Evolutionary conservation across 345 rosid genomes (phyloP).

Genomic region (Syzygium oleosum): DNA sequence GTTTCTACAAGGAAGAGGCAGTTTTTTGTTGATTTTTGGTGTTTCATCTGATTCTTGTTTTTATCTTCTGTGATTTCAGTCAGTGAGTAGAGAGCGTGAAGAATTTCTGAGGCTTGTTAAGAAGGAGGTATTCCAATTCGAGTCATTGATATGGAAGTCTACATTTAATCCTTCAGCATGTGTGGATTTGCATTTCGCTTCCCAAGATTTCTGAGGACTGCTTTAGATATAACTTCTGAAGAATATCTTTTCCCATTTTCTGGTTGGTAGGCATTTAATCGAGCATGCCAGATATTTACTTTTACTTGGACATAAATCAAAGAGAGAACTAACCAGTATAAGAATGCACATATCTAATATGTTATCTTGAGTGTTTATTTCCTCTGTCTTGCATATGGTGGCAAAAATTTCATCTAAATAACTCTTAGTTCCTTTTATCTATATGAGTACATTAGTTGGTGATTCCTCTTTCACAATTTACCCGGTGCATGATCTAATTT

Average conservation of each 20-base stretch:
- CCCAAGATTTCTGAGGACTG: not conserved
- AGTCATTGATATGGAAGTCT: not conserved
- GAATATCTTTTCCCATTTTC: not conserved
- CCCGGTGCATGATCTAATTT: not conserved
- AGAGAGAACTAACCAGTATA: not conserved
- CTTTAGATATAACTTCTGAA: not conserved
- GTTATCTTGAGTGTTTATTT: not conserved
- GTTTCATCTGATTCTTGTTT: slow-evolving; percentile 2
- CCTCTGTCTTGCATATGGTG: not conserved
- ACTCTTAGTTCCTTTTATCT: not conserved
- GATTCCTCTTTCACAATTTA: not conserved
- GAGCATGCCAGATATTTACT: not conserved
- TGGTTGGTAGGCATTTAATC: not conserved
- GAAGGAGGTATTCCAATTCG: slow-evolving; percentile 55
- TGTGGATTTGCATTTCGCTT: not conserved
- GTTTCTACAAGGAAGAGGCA: not conserved
- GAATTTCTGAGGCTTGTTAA: slow-evolving; percentile 83
- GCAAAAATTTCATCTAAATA: not conserved
- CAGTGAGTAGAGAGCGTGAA: slow-evolving; percentile 95
- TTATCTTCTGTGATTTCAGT: slow-evolving; percentile 35
- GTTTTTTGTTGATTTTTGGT: not conserved
- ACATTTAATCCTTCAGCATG: not conserved
- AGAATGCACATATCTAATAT: not conserved
- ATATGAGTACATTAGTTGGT: not conserved
- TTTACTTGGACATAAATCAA: not conserved